Percentiles rank a stretch among this genome's conserved stretches.
Conservation (phyloP, 805 yeast species). For the Candida ovalis region DNA sequence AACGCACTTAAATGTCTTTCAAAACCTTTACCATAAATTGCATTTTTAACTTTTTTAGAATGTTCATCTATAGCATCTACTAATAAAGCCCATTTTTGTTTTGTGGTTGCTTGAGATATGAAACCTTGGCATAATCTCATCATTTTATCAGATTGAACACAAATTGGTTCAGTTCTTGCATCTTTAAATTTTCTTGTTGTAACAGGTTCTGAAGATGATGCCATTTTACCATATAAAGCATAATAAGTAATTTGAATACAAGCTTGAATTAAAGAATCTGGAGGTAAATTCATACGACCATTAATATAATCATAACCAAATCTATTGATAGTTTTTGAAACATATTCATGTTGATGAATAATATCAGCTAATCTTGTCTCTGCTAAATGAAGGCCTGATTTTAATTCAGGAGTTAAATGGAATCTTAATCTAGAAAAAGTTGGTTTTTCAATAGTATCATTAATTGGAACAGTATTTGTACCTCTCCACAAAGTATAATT, state of each 20-base stretch:
- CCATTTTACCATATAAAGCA: conserved; percentile 49
- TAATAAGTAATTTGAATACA: conserved; percentile 51
- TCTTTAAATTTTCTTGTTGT: conserved; percentile 66
- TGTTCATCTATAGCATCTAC: conserved; percentile 51
- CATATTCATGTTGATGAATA: conserved; percentile 54
- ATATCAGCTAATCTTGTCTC: conserved; percentile 58
- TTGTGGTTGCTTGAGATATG: conserved; percentile 49
- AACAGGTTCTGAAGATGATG: conserved; percentile 41
- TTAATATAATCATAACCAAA: conserved; percentile 34
- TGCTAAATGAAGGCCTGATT: conserved; percentile 47
- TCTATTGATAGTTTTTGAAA: conserved; percentile 30
- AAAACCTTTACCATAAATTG: conserved; percentile 63
- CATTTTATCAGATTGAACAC: conserved; percentile 55
- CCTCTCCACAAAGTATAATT: conserved; percentile 52
- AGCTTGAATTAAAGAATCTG: conserved; percentile 50
- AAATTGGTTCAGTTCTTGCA: conserved; percentile 66
- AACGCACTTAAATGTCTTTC: conserved; percentile 70
- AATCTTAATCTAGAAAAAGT: conserved; percentile 30
- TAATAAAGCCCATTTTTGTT: conserved; percentile 47
- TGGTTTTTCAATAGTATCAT: conserved; percentile 35
- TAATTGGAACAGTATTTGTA: conserved; percentile 35
- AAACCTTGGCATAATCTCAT: conserved; percentile 55
- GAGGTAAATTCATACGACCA: conserved; percentile 38
- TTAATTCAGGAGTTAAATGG: conserved; percentile 42
- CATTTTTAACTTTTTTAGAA: conserved; percentile 41